Base-by-base conservation (phyloP, 805 yeast genomes). In the Hanseniaspora nectarophila region DNA sequence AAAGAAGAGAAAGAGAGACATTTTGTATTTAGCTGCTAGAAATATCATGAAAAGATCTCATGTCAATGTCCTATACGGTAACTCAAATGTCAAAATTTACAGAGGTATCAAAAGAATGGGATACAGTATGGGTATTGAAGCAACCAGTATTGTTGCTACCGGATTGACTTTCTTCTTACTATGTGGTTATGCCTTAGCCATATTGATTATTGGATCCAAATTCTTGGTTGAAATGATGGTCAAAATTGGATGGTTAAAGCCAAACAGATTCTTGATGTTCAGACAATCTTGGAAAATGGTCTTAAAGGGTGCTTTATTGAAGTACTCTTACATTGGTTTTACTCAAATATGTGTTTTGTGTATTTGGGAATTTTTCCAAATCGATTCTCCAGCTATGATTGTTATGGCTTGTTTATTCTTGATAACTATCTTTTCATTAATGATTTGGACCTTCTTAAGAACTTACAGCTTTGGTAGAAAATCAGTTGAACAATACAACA, bases 71-170 rank as follows among this genome's bases (percentile, higher is more conserved):
- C 56, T 70, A 5, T 65, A 68, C 56, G 81, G 86, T 51, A 80
- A 80, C 60, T 56, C 68, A 23, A 75, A 74, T 57, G 77, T 86
- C 57, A 66, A 76, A 54, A 85, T 89, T 34, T 73, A 84, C 55
- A 76, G 97, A 69, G 97, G 97, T 56, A 86, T 89, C 58, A 77
- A 82, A 62, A 77, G 96, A 68, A 73, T 87, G 46, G 95, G 90
- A 5, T 86, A 74, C 67, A 70, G 76, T 56, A 81, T 90, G 38
- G 71, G 73, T 45, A 85, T 89, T 55, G 97, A 89, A 67, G 79
- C 78, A 45, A 85, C 95, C 1, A 76, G 92, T 7, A 77, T 87
- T 34, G 95, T 84, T 16, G 77, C 78, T 45, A 88, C 96, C 2
- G 92, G 95, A 1, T 85, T 85, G 67, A 85, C 95, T 2, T 86